These are phyloP conservation scores for Saturnispora gosingensis DNA, from an alignment of 805 yeast genomes.

Conservation along the genomic window DNA sequence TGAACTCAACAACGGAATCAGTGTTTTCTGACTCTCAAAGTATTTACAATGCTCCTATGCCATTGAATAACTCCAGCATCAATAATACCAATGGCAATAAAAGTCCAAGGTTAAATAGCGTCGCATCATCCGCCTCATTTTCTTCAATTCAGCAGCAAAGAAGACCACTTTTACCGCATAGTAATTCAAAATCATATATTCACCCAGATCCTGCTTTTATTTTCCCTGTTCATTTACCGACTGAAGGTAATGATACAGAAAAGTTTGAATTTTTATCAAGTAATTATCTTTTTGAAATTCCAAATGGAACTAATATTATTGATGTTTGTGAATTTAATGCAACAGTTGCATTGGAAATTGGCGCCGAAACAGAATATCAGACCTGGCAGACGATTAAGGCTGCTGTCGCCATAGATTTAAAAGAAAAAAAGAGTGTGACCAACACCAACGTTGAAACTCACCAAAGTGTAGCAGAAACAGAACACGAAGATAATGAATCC, in stretches of 20 bases:
- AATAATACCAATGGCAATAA: neutral
- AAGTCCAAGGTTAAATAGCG: constrained; percentile 2
- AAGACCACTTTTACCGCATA: constrained; percentile 15
- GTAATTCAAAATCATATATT: neutral
- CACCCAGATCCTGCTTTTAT: constrained; percentile 25
- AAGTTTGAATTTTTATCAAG: constrained; percentile 41
- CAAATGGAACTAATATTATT: constrained; percentile 39
- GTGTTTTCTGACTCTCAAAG: constrained; percentile 1
- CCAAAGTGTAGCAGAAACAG: constrained; percentile 13
- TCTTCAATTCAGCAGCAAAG: constrained; percentile 10
- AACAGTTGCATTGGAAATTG: constrained; percentile 42
- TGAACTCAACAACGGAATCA: constrained; percentile 6
- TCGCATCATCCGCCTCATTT: constrained; percentile 2
- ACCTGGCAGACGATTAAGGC: constrained; percentile 53
- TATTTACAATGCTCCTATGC: neutral
- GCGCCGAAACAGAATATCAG: constrained; percentile 46
- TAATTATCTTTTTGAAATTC: constrained; percentile 38
- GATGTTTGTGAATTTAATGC: constrained; percentile 55
- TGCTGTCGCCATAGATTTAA: constrained; percentile 31
- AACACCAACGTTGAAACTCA: neutral
- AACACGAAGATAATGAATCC: constrained; percentile 10
- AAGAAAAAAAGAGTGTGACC: constrained; percentile 5
- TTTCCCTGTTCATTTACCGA: constrained; percentile 34
- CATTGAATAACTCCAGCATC: neutral
- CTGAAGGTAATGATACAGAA: constrained; percentile 33